Conservation (phyloP, 1,139 yeast species). For the Meyerozyma athensensis region DNA sequence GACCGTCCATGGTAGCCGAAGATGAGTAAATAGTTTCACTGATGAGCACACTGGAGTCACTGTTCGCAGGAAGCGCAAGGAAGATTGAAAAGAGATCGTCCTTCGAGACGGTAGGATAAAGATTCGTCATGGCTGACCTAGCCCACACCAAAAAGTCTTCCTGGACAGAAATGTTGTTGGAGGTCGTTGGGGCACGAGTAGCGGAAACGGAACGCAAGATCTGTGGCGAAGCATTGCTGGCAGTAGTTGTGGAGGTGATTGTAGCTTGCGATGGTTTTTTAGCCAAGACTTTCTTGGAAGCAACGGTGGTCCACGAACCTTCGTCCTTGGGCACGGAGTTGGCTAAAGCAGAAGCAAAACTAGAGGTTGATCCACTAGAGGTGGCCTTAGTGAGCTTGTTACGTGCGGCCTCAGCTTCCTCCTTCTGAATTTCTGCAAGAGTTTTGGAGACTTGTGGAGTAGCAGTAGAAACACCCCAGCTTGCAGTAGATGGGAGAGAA, state of each 20-base stretch:
- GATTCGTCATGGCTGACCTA: conserved; percentile 62
- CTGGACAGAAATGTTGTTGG: conserved; percentile 24
- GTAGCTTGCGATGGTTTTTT: conserved; percentile 22
- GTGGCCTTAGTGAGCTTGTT: conserved; percentile 24
- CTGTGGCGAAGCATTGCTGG: conserved; percentile 36
- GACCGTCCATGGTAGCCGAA: conserved; percentile 90
- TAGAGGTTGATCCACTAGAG: conserved; percentile 14
- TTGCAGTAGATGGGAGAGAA: conserved; percentile 43
- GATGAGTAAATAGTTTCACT: conserved; percentile 90
- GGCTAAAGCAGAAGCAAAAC: conserved; percentile 19
- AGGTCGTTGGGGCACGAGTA: conserved; percentile 17
- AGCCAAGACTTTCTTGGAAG: conserved; percentile 28
- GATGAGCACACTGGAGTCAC: conserved; percentile 78
- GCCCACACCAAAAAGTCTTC: conserved; percentile 87
- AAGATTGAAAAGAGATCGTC: conserved; percentile 79
- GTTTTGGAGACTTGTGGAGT: conserved; percentile 25
- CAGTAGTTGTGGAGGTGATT: conserved; percentile 21
- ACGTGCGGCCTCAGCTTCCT: conserved; percentile 38
- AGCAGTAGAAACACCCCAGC: conserved; percentile 47
- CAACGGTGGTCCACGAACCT: conserved; percentile 44
- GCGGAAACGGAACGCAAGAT: conserved; percentile 45
- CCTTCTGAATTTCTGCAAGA: conserved; percentile 44
- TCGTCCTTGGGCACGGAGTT: conserved; percentile 26
- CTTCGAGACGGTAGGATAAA: conserved; percentile 69
- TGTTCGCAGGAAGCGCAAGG: conserved; percentile 63